phyloP scores from a whole-genome alignment of 2,329 filamentous ascomycete genomes.

The Aureobasidium sp. region DNA sequence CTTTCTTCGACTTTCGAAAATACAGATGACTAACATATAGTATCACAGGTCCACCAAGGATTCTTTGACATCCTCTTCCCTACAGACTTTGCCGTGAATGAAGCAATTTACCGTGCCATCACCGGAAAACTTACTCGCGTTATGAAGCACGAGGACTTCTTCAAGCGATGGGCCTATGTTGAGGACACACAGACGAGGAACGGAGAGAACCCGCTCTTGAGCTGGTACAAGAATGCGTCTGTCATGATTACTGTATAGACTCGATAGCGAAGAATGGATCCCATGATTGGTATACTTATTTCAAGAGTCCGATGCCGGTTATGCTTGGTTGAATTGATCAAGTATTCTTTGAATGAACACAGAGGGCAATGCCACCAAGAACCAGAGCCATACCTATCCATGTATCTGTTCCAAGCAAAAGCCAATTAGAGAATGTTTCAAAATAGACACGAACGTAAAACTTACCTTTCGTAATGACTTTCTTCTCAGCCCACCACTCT shows the following conservation, averaged over 20 bases:
- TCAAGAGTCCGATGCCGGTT: no score
- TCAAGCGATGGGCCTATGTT: conserved; percentile 79
- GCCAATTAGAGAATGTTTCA: not conserved
- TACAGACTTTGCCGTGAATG: conserved; percentile 84
- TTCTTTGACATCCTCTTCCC: conserved; percentile 99
- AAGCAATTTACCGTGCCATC: conserved; percentile 84
- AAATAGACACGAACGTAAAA: conserved; percentile 10
- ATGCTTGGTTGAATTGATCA: conserved; percentile 5
- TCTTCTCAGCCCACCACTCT: conserved; percentile 90
- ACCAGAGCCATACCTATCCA: conserved; percentile 76
- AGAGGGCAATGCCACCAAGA: conserved; percentile 70
- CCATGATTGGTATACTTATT: no score
- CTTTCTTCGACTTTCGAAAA: not conserved
- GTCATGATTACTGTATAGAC: conserved; percentile 9
- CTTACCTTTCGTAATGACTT: conserved; percentile 74
- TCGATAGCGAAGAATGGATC: no score
- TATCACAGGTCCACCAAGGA: conserved; percentile 76
- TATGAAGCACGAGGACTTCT: conserved; percentile 80
- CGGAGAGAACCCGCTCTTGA: conserved; percentile 87
- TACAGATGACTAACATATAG: not conserved
- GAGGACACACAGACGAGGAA: conserved; percentile 82
- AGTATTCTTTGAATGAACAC: conserved; percentile 53
- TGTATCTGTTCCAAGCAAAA: conserved; percentile 50
- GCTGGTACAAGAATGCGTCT: conserved; percentile 92
- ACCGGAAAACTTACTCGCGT: conserved; percentile 87